These are phyloP conservation scores for Claviceps monticola DNA, from an alignment of 2,329 filamentous ascomycete genomes.

Conservation along the genomic window DNA sequence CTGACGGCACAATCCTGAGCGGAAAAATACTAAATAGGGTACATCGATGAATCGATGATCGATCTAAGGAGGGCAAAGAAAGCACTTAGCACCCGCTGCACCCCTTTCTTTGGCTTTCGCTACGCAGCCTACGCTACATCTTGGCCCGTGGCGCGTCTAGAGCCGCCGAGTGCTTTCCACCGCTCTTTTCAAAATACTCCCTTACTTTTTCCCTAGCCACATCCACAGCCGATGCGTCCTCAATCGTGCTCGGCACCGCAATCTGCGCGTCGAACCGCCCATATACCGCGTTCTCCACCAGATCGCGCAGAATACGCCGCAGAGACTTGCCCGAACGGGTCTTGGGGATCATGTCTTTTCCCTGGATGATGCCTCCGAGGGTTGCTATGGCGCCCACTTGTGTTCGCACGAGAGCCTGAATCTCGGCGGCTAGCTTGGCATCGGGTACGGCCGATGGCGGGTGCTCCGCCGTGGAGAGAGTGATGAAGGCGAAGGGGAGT, in stretches of 20 bases:
- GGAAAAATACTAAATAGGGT: no score
- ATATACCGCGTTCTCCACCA: constrained; percentile 69
- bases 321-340: constrained; percentile 88
- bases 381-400: constrained; percentile 82
- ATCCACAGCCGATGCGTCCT: constrained; percentile 62
- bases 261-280: constrained; percentile 61
- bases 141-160: constrained; percentile 42
- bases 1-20: no score
- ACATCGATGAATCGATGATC: no score
- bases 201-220: constrained; percentile 57
- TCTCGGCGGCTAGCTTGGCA: constrained; percentile 36
- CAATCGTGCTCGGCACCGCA: constrained; percentile 68
- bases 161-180: constrained; percentile 23
- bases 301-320: constrained; percentile 63
- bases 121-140: constrained; percentile 33
- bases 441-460: constrained; percentile 37
- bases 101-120: no score
- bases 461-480: constrained; percentile 31
- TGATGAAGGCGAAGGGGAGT: constrained; percentile 81
- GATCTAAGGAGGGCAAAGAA: background rate
- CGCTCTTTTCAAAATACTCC: constrained; percentile 56
- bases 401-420: constrained; percentile 57
- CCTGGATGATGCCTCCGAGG: constrained; percentile 74
- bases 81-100: no score
- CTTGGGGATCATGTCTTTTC: constrained; percentile 78